Evolutionary conservation across 1,284 basidiomycete genomes (phyloP), one percentile per base, ranked within the genome.

Genomic region (Fomes fomentarius): DNA sequence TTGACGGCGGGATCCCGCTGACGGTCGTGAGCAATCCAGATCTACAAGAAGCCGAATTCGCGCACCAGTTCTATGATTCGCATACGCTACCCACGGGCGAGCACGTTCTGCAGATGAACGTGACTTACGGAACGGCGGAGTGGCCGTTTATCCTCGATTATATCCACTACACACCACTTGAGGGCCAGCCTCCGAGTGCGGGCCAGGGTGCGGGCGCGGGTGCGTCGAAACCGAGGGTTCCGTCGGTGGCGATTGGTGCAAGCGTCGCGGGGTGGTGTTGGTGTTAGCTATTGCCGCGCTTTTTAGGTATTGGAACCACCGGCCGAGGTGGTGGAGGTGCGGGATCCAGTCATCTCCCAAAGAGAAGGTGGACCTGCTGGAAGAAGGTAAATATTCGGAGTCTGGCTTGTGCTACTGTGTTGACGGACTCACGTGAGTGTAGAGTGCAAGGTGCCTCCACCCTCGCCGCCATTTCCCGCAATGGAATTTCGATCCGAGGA

Each of bases 101-200:
- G 22, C 52, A 54, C 12, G 51, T 54, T 30, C 46, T 57, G 22
- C 44, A 47, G 6, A 46, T 57, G 47, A 49, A 47, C 26, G 46
- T 49, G 21, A 48, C 48, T 40, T 40, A 57, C 4, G 37, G 31
- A 6, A 17, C 31, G 40, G 17, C 50, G 25, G 44, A 57, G 30
- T 56, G 50, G 50, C 55, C 55, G 15, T 56, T 45, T 25, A 26
- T 52, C 34, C 46, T 56, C 24, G 55, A 56, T 19, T 56, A 52
- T 26, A 41, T 56, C 17, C 46, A 49, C 24, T 56, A 56, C 21
- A 37, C 17, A 3, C 45, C 45, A 5, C 34, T 47, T 8, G 11
- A 28, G 3, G 14, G 17, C 8, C 30, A 12, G 11, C 22, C 38
- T 14, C 10, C 4, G 21, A 24, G n/a, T n/a, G n/a, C n/a, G n/a